Evolutionary conservation across 2,329 filamentous ascomycete species (phyloP).

Genomic region (Zasmidium angulare): DNA sequence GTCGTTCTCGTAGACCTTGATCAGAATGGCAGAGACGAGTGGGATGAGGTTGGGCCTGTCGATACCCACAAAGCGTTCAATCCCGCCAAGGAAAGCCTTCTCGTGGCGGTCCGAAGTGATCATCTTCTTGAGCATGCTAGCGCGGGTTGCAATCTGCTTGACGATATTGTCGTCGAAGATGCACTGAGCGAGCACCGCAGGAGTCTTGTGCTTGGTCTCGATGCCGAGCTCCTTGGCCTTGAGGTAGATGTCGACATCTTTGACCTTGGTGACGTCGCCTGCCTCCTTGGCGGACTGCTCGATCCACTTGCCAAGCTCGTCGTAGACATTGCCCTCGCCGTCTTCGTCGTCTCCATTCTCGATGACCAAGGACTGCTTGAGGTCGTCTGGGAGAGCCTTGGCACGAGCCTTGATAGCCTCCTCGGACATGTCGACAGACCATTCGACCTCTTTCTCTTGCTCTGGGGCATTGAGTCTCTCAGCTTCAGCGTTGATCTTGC

Average conservation of each 20-base stretch:
- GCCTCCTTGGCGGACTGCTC: conserved; percentile 68
- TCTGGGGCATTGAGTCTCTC: conserved; percentile 70
- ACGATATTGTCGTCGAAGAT: conserved; percentile 89
- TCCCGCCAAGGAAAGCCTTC: conserved; percentile 91
- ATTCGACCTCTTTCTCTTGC: conserved; percentile 80
- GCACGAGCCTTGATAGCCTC: conserved; percentile 93
- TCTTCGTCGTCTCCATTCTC: conserved; percentile 81
- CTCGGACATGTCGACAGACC: conserved; percentile 95
- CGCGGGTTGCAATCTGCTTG: conserved; percentile 81
- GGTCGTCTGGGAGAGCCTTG: conserved; percentile 86
- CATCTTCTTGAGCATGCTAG: conserved; percentile 81
- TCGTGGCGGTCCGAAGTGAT: conserved; percentile 90
- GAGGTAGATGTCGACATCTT: conserved; percentile 88
- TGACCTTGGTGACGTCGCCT: conserved; percentile 74
- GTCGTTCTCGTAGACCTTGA: conserved; percentile 88
- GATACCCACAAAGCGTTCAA: conserved; percentile 86
- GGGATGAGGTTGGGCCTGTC: conserved; percentile 76
- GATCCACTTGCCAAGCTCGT: conserved; percentile 92
- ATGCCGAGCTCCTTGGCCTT: conserved; percentile 97
- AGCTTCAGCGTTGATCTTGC: conserved; percentile 67
- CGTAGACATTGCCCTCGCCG: conserved; percentile 78
- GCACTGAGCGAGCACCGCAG: conserved; percentile 87
- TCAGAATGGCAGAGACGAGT: conserved; percentile 80
- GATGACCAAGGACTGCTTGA: conserved; percentile 71
- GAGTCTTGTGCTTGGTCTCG: conserved; percentile 88